A percentile compares a stretch with the other conserved stretches of the same genome.
Evolutionary conservation across 176 grass and related monocot species (phyloP).

Genomic region (Aegilops tauschii): DNA sequence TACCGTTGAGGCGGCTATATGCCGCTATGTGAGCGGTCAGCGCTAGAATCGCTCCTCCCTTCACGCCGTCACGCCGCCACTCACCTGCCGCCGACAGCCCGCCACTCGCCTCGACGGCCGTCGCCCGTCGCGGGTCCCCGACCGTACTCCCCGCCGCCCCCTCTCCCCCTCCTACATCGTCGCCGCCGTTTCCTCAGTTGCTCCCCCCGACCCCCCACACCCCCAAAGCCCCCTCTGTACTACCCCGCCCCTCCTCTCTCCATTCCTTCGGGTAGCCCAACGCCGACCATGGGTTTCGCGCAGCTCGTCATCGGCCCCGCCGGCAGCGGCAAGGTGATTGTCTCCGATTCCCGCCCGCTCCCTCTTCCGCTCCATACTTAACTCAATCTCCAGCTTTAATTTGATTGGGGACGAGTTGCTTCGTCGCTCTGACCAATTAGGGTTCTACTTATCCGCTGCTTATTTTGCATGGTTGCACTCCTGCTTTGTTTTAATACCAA

Average conservation of each 20-base stretch:
- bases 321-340: constrained; percentile 82
- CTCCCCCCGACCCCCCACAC: no score
- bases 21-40: no score
- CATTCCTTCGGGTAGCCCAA: no score
- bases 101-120: no score
- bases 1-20: no score
- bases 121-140: no score
- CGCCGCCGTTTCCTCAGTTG: constrained; percentile 29
- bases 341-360: background rate
- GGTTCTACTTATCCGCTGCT: background rate
- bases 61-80: no score
- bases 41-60: no score
- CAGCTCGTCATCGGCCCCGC: constrained; percentile 97
- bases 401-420: background rate
- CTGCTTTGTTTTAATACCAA: background rate
- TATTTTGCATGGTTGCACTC: background rate
- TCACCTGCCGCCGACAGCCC: no score
- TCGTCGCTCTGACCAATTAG: background rate
- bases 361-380: background rate
- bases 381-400: background rate
- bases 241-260: no score
- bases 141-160: no score
- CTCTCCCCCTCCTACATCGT: background rate
- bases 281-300: constrained; percentile 72
- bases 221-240: no score